phyloP scores from a whole-genome alignment of 164 flowering plant species.

The Chimonanthus salicifolius region DNA sequence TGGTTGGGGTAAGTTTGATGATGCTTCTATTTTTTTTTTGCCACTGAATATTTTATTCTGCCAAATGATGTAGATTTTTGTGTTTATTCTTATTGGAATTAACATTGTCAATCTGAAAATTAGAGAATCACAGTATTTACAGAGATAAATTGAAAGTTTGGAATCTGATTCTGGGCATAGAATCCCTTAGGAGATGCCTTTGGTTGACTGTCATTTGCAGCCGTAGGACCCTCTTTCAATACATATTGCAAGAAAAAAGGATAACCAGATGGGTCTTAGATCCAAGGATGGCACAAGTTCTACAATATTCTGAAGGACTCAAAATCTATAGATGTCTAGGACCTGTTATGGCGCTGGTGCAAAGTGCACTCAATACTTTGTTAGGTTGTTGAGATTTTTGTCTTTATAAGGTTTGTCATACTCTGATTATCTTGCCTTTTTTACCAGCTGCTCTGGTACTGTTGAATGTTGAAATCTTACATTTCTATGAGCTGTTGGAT shows the following conservation, averaged over 20 bases:
- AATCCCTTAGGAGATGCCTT: neutral
- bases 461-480: too few species aligned
- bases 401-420: too few species aligned
- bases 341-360: neutral
- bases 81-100: neutral
- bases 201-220: neutral
- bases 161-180: neutral
- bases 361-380: neutral
- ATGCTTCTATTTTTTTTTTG: neutral
- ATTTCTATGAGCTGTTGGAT: too few species aligned
- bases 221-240: neutral
- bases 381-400: too few species aligned
- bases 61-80: neutral
- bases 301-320: neutral
- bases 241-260: neutral
- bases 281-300: neutral
- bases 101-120: neutral
- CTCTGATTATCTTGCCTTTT: too few species aligned
- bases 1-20: slow-evolving; percentile 83
- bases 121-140: too few species aligned
- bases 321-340: neutral
- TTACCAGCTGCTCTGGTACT: too few species aligned
- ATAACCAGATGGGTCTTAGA: too few species aligned
- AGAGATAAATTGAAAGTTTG: neutral
- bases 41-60: neutral